A percentile compares a stretch with the other conserved stretches of the same genome.
Evolutionary conservation across 1,139 yeast species (phyloP).

Genomic region (Pneumocystis murina): DNA sequence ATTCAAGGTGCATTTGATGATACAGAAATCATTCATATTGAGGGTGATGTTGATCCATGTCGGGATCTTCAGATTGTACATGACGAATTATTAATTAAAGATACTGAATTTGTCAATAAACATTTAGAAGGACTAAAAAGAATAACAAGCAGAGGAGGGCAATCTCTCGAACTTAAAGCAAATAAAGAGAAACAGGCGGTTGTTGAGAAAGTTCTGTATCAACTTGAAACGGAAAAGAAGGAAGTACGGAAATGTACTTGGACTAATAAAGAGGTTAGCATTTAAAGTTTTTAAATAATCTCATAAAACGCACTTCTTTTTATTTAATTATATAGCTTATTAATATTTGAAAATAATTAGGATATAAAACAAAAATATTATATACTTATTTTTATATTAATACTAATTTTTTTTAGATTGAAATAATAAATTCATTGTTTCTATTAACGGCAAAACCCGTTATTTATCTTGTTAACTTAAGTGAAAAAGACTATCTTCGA

Average conservation of each 20-base stretch:
- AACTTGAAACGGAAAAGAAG: conserved; percentile 60
- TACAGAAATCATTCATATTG: conserved; percentile 93
- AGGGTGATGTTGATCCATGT: conserved; percentile 92
- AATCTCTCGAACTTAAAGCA: conserved; percentile 85
- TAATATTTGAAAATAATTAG: not conserved
- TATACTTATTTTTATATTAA: not conserved
- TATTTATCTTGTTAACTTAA: conserved; percentile 82
- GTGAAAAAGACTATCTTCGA: conserved; percentile 87
- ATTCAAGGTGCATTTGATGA: conserved; percentile 60
- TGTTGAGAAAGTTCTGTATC: conserved; percentile 57
- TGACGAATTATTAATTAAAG: conserved; percentile 88
- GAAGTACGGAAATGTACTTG: conserved; percentile 85
- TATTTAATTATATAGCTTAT: not conserved
- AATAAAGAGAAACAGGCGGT: conserved; percentile 82
- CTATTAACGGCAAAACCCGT: conserved; percentile 84
- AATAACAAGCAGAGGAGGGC: conserved; percentile 86
- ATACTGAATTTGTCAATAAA: conserved; percentile 84
- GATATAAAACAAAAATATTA: not conserved
- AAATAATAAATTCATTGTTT: conserved; percentile 71
- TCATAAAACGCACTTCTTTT: not conserved
- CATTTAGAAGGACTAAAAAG: conserved; percentile 80
- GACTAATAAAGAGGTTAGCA: conserved; percentile 79
- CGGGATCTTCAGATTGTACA: conserved; percentile 87
- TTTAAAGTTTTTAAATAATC: not conserved
- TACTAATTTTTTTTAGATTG: conserved; percentile 27